These are phyloP conservation scores for Pythium sukuiense DNA, from an alignment of 352 stramenopile genomes.

Conservation along the genomic window DNA sequence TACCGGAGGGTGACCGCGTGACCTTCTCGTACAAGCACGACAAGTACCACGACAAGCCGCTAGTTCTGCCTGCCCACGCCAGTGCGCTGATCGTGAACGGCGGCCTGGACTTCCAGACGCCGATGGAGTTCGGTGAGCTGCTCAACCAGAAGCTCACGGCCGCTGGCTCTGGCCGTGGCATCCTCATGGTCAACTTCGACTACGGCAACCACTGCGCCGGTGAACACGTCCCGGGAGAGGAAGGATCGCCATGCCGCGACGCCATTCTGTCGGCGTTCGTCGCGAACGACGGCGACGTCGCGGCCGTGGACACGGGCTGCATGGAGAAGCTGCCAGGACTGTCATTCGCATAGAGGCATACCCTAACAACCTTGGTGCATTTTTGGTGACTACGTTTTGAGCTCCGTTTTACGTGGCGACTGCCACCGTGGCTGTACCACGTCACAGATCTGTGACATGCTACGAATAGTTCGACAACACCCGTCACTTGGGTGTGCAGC, in stretches of 20 bases:
- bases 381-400: too few species aligned
- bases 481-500: not conserved
- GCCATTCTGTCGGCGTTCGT: slow-evolving; percentile 27
- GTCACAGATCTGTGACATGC: slow-evolving; percentile 3
- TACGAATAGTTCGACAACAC: not conserved
- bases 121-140: slow-evolving; percentile 19
- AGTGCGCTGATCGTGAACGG: slow-evolving; percentile 29
- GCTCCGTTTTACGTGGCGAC: not conserved
- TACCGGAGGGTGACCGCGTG: not conserved
- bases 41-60: slow-evolving; percentile 21
- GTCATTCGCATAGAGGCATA: not conserved
- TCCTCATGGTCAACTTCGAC: slow-evolving; percentile 32
- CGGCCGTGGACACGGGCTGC: slow-evolving; percentile 14
- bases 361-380: too few species aligned
- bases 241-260: slow-evolving; percentile 20
- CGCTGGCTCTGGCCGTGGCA: slow-evolving; percentile 9
- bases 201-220: slow-evolving; percentile 25
- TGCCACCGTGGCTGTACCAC: not conserved
- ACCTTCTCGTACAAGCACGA: slow-evolving; percentile 29
- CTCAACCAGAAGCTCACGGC: slow-evolving; percentile 19
- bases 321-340: slow-evolving; percentile 6
- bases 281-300: slow-evolving; percentile 20
- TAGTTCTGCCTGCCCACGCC: slow-evolving; percentile 16
- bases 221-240: slow-evolving; percentile 6
- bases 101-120: slow-evolving; percentile 29